These are phyloP conservation scores for Mentha longifolia DNA, from an alignment of 257 asterid species.

Conservation along the genomic window DNA sequence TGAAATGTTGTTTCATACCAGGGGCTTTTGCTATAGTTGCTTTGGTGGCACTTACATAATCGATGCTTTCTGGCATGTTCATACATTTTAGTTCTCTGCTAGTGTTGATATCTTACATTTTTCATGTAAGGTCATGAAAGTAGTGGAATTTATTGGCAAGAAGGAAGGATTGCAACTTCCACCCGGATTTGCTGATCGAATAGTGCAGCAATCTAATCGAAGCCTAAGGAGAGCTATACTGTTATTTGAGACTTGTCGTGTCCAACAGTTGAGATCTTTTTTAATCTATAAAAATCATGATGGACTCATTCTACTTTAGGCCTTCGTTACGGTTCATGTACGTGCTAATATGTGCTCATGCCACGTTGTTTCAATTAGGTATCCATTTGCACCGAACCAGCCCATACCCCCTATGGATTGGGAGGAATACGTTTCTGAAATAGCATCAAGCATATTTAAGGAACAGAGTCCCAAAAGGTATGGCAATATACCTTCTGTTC, in stretches of 20 bases:
- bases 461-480: conserved; percentile 99
- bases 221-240: conserved; percentile 93
- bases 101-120: not conserved
- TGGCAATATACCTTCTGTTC: conserved; percentile 29
- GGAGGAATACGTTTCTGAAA: conserved; percentile 93
- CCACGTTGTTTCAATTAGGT: conserved; percentile 51
- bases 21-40: no score
- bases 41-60: not conserved
- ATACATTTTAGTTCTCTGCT: no score
- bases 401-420: conserved; percentile 90
- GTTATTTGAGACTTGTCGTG: conserved; percentile 91
- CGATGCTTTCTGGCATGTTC: not conserved
- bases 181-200: conserved; percentile 73
- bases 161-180: conserved; percentile 90
- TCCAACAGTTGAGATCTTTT: conserved; percentile 75
- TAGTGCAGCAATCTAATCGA: conserved; percentile 85
- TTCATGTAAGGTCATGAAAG: conserved; percentile 62
- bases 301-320: conserved; percentile 7
- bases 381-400: conserved; percentile 81
- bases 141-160: conserved; percentile 87
- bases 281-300: conserved; percentile 22
- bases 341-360: conserved; percentile 12
- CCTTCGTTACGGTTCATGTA: conserved; percentile 13
- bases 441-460: conserved; percentile 86
- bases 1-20: no score